A percentile compares a stretch with the other conserved stretches of the same genome.
phyloP scores from a whole-genome alignment of 306 rosid species.

The Acacia acuminata region DNA sequence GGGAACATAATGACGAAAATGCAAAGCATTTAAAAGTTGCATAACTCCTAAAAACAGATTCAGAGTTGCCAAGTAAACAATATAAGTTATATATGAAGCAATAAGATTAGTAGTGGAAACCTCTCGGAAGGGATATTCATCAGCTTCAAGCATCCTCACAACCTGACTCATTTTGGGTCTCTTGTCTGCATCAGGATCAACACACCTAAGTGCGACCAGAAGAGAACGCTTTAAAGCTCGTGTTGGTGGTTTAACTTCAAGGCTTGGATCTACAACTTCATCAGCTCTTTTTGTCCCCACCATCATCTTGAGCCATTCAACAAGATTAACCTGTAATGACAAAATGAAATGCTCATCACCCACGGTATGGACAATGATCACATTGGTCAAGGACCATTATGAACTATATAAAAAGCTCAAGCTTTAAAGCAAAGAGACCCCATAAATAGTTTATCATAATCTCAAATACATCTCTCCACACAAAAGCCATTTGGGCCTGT shows the following conservation, averaged over 20 bases:
- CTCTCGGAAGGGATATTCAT: constrained; percentile 87
- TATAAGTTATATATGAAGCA: constrained; percentile 2
- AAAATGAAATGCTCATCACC: constrained; percentile 26
- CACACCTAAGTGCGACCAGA: constrained; percentile 86
- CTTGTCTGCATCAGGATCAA: constrained; percentile 84
- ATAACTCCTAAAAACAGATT: constrained; percentile 5
- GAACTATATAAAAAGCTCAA: background rate
- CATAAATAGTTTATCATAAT: background rate
- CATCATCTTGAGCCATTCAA: constrained; percentile 97
- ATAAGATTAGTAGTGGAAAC: constrained; percentile 41
- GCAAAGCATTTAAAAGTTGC: background rate
- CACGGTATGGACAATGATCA: constrained; percentile 2
- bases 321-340: constrained; percentile 83
- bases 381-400: background rate
- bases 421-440: background rate
- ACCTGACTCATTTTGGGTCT: constrained; percentile 97
- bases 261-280: constrained; percentile 78
- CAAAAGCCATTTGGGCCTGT: background rate
- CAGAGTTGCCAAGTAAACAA: background rate
- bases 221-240: constrained; percentile 84
- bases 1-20: background rate
- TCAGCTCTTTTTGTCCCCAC: constrained; percentile 91
- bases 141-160: constrained; percentile 91
- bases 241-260: constrained; percentile 76
- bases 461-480: background rate